Evolutionary conservation across 1,139 yeast species (phyloP).

Genomic region (Nakaseomyces sp.): DNA sequence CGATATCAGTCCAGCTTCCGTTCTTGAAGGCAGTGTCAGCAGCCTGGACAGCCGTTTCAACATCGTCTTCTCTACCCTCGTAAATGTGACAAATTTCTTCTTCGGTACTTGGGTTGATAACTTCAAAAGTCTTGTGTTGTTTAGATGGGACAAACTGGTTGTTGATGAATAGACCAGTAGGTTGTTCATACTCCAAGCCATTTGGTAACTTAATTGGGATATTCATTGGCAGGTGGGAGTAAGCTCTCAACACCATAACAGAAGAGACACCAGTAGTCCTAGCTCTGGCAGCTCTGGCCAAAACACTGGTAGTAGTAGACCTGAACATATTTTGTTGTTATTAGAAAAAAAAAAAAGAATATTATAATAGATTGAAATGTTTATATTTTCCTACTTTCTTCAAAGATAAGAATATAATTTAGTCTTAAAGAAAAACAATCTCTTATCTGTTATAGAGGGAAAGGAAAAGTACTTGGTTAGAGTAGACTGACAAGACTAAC

Average conservation of each 20-base stretch:
- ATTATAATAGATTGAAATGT: no score
- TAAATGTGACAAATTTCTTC: conserved; percentile 37
- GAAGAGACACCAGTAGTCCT: conserved; percentile 13
- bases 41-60: conserved; percentile 37
- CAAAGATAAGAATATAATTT: no score
- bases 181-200: conserved; percentile 42
- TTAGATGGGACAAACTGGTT: conserved; percentile 36
- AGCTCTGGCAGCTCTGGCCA: conserved; percentile 14
- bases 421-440: no score
- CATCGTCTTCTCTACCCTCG: conserved; percentile 39
- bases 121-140: conserved; percentile 36
- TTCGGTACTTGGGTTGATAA: conserved; percentile 39
- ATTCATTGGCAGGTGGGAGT: conserved; percentile 27
- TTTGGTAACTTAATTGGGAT: conserved; percentile 42
- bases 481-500: no score
- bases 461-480: no score
- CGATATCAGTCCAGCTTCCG: conserved; percentile 34
- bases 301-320: conserved; percentile 6
- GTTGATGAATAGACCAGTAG: conserved; percentile 42
- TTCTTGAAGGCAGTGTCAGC: conserved; percentile 36
- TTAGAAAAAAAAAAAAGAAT: no score
- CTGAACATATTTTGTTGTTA: not conserved
- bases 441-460: no score
- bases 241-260: conserved; percentile 18
- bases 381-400: no score